phyloP scores from a whole-genome alignment of 2,329 filamentous ascomycete species.

The Ilyonectria mors-panacis region DNA sequence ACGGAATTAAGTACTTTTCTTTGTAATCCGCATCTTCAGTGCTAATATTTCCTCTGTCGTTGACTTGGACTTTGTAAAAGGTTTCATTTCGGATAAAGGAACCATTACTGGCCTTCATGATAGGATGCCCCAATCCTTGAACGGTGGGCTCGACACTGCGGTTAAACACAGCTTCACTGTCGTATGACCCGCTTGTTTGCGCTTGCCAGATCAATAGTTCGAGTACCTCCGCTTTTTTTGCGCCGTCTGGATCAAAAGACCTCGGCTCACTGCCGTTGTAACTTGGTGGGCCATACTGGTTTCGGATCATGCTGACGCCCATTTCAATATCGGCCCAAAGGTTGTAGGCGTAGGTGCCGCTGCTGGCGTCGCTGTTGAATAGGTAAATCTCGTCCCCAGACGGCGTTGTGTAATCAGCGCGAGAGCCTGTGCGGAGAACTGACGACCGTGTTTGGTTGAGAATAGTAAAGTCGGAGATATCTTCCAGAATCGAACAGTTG shows the following conservation, averaged over 20 bases:
- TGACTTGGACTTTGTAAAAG: background rate
- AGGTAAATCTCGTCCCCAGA: background rate
- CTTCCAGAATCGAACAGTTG: slow-evolving; percentile 23
- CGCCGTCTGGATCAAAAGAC: background rate
- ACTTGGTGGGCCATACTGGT: background rate
- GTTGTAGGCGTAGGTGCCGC: background rate
- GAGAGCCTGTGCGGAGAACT: background rate
- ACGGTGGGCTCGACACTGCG: background rate
- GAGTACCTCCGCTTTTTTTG: background rate
- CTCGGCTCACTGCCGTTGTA: background rate
- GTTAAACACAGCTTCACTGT: background rate
- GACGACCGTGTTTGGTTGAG: slow-evolving; percentile 25
- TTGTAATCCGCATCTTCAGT: background rate
- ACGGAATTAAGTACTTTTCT: background rate
- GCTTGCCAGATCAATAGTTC: background rate
- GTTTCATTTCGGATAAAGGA: background rate
- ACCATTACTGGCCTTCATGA: background rate
- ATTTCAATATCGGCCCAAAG: slow-evolving; percentile 4
- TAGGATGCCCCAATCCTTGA: background rate
- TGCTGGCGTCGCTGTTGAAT: background rate
- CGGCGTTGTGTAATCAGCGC: background rate
- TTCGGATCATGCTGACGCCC: background rate
- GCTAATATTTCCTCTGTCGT: background rate
- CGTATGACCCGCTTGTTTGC: background rate
- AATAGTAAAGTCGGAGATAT: slow-evolving; percentile 31